Evolutionary conservation across 352 stramenopile species (phyloP), one percentile per base, ranked within the genome.

Genomic region (Phytophthora constricta): DNA sequence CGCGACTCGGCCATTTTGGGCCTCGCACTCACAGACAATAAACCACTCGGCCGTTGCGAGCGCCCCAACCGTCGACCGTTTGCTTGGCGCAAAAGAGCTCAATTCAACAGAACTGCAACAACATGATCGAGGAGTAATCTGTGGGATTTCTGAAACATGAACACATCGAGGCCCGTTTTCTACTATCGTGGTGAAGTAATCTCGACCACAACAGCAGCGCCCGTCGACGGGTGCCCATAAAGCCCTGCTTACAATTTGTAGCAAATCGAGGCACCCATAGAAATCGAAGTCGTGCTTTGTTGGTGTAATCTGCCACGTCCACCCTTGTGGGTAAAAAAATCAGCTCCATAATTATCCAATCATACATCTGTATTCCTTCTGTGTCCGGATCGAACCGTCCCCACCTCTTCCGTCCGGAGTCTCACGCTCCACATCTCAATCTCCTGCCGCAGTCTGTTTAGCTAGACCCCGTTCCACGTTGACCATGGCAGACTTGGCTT

Each of bases 401-500:
- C n/a, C 28, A 25, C 27, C 4, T 37, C 66, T 72, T 56, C n/a
- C n/a, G n/a, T 72, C 72, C 68, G 54, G 45, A 55, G 53, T 62
- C 42, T 19, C 5, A 27, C 17, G 33, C 45, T 39, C 39, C 58
- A 59, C 48, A 60, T 69, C 26, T 58, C 60, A 48, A 58, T 43
- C 19, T 19, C n/a, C 14, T 10, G 33, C 45, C 33, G 27, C 39
- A 47, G n/a, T 19, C 54, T 26, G 13, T 49, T 60, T 26, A 28
- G 23, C 26, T 37, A 19, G 46, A 20, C n/a, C 28, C n/a, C n/a
- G n/a, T 20, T n/a, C 50, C 17, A 9, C 16, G 48, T n/a, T 50
- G 25, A 43, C 33, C 59, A 73, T 78, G 64, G 72, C 72, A 13
- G 70, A 94, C 70, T 74, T 96, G 10, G 42, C 70, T 41, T 94